Base-by-base conservation (phyloP, 2,329 filamentous ascomycete genomes). In the Monosporascus sp. region DNA sequence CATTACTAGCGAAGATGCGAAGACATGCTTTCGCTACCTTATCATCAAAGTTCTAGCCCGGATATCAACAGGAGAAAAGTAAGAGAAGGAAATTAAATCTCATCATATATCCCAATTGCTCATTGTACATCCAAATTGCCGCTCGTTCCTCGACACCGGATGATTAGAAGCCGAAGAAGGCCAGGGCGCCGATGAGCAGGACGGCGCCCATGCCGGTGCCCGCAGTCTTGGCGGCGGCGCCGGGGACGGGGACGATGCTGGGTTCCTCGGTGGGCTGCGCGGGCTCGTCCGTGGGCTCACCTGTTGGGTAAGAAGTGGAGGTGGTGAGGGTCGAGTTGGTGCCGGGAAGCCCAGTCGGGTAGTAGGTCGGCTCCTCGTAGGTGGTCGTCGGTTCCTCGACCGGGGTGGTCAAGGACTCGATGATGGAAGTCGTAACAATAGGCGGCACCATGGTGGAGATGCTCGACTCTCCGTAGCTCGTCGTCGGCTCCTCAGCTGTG, bases 151-250 rank as follows among this genome's bases (percentile, higher is more conserved):
- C 24, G 37, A 44, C 35, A 26, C 45, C 19, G 6, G 50, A 52
- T n/a, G 43, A 54, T 62, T 59, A 65, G 44, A 65, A 52, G 50
- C 52, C 58, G 20, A 65, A 50, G 57, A 60, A 58, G 7, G 57
- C 56, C n/a, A 61, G 48, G 11, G 55, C 59, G 43, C 55, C 48
- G 37, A 53, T 60, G 24, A 64, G 27, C 14, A 64, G 37, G 51
- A 63, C 51, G 14, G 55, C 62, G 2, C 48, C 59, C 22, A 63
- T 19, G 48, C 56, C 52, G 3, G 58, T 56, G 7, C 56, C 61
- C 43, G 60, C 16, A 26, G 59, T 56, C 19, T 48, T 48, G 37
- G 57, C 55, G 16, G 54, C 59, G 9, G 60, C 60, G 27, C 52
- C 52, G 2, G 58, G 49, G 3, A 56, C 49, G 22, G 56, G 20